Evolutionary conservation across 1,139 yeast genomes (phyloP).

Genomic region (Protomyces macrosporus): DNA sequence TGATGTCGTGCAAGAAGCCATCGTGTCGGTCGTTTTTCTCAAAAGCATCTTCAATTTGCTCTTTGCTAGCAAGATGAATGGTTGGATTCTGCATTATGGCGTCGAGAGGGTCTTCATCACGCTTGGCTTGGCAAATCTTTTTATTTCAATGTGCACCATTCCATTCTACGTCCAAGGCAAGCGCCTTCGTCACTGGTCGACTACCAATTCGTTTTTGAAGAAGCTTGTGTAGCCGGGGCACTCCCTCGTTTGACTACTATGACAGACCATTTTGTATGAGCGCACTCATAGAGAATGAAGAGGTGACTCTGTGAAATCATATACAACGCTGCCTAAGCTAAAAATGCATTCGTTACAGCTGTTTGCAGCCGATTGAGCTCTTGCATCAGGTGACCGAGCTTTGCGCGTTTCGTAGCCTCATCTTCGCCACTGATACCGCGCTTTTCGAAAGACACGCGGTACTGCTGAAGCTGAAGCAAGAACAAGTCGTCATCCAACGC

Average conservation of each 20-base stretch:
- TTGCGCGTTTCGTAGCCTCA: background rate
- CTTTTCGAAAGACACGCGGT: constrained; percentile 9
- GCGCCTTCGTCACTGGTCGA: constrained; percentile 38
- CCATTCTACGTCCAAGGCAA: constrained; percentile 58
- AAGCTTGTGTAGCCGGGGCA: background rate
- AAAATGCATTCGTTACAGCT: background rate
- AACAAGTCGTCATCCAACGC: constrained; percentile 15
- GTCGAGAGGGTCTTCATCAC: constrained; percentile 48
- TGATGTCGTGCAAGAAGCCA: constrained; percentile 50
- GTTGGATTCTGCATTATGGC: constrained; percentile 46
- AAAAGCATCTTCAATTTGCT: constrained; percentile 53
- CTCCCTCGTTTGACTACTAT: no score
- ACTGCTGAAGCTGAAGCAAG: constrained; percentile 17
- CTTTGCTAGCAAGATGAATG: constrained; percentile 54
- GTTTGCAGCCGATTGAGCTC: constrained; percentile 1
- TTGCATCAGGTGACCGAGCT: constrained; percentile 7
- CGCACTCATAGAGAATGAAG: no score
- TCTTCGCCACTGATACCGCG: background rate
- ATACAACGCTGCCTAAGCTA: background rate
- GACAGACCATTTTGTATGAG: no score
- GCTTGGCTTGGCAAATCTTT: constrained; percentile 52
- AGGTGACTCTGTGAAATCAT: no score
- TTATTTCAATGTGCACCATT: constrained; percentile 48
- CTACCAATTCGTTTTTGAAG: background rate
- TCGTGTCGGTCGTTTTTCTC: constrained; percentile 52